Conservation (phyloP, 495 filamentous ascomycete species). For the Penicillium flavigenum region DNA sequence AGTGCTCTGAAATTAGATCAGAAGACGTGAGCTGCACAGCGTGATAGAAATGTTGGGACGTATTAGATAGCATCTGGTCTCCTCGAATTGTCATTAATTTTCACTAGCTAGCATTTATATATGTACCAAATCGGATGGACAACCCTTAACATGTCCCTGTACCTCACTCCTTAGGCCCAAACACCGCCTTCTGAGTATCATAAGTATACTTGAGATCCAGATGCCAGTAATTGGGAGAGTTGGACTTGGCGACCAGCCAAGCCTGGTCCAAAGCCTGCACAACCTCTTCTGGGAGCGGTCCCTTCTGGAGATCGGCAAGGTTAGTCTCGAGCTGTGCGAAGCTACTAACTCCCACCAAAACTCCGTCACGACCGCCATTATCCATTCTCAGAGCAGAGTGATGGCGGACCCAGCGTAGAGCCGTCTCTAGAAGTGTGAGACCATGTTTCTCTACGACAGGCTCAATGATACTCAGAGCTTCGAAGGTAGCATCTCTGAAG, state of each 20-base stretch:
- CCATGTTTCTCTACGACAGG: slow-evolving; percentile 69
- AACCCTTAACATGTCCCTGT: neutral
- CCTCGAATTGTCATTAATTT: neutral
- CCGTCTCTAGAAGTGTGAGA: slow-evolving; percentile 78
- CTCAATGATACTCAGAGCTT: slow-evolving; percentile 72
- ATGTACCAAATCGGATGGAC: no score
- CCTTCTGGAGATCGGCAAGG: slow-evolving; percentile 76
- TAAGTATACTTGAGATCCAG: slow-evolving; percentile 73
- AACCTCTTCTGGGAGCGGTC: slow-evolving; percentile 82
- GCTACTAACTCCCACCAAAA: slow-evolving; percentile 78
- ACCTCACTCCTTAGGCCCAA: slow-evolving; percentile 40
- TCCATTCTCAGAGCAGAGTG: slow-evolving; percentile 77
- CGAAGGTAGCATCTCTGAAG: slow-evolving; percentile 76
- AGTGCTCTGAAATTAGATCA: neutral
- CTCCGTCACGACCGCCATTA: slow-evolving; percentile 69
- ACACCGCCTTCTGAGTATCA: slow-evolving; percentile 66
- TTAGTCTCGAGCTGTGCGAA: slow-evolving; percentile 73
- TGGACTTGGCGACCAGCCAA: slow-evolving; percentile 60
- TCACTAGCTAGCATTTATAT: neutral
- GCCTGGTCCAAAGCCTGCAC: slow-evolving; percentile 78
- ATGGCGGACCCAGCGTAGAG: slow-evolving; percentile 77
- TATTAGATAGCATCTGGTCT: neutral
- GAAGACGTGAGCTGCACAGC: neutral
- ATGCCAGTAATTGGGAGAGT: slow-evolving; percentile 75
- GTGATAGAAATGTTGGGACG: neutral